Evolutionary conservation across 2,329 filamentous ascomycete species (phyloP).

Genomic region (Colletotrichum sansevieriae): DNA sequence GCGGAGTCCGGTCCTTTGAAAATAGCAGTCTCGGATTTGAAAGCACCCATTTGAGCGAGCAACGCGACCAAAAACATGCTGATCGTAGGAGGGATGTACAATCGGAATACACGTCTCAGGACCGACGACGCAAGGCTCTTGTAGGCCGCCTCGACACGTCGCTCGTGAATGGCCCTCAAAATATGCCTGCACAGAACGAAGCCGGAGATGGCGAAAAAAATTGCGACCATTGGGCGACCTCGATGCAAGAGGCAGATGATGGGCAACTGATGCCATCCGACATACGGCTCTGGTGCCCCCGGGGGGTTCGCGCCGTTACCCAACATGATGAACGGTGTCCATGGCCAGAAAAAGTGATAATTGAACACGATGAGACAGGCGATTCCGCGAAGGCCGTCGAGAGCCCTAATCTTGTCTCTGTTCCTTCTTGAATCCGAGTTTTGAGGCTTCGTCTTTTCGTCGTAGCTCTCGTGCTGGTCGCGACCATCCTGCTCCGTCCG

Average conservation of each 20-base stretch:
- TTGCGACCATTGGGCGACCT: slow-evolving; percentile 57
- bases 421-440: slow-evolving; percentile 28
- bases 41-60: slow-evolving; percentile 54
- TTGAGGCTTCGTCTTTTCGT: slow-evolving; percentile 30
- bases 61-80: slow-evolving; percentile 56
- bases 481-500: slow-evolving; percentile 18
- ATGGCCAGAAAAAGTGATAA: slow-evolving; percentile 58
- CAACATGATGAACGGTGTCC: slow-evolving; percentile 56
- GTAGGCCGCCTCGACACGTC: slow-evolving; percentile 52
- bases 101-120: slow-evolving; percentile 54
- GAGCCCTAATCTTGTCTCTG: slow-evolving; percentile 53
- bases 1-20: slow-evolving; percentile 54
- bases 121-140: slow-evolving; percentile 53
- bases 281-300: slow-evolving; percentile 51
- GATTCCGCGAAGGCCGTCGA: slow-evolving; percentile 57
- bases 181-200: slow-evolving; percentile 57
- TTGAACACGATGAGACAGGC: slow-evolving; percentile 59
- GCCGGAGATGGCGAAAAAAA: slow-evolving; percentile 60
- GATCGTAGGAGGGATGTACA: slow-evolving; percentile 56
- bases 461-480: slow-evolving; percentile 34
- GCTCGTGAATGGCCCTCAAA: slow-evolving; percentile 53
- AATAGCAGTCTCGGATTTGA: slow-evolving; percentile 52
- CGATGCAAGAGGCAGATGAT: slow-evolving; percentile 56
- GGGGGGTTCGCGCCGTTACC: slow-evolving; percentile 55
- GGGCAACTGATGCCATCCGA: slow-evolving; percentile 51